These are phyloP conservation scores for Colletotrichum simmondsii DNA, from an alignment of 2,329 filamentous ascomycete genomes.

Conservation along the genomic window DNA sequence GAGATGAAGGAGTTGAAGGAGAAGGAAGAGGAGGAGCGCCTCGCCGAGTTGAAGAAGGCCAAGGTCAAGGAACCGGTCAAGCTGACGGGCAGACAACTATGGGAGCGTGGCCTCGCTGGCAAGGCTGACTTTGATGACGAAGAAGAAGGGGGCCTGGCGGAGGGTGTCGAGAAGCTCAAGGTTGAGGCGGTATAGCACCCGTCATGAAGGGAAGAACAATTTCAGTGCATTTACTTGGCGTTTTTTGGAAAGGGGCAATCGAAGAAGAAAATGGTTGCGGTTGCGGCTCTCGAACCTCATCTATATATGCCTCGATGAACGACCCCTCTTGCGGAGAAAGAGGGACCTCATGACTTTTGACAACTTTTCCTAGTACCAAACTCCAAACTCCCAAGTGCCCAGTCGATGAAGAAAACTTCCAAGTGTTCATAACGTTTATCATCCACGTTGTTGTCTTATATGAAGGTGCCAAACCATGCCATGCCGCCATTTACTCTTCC, in stretches of 20 bases:
- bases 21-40: constrained; percentile 78
- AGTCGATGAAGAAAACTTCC: not conserved
- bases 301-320: constrained; percentile 3
- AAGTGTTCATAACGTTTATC: not conserved
- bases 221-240: constrained; percentile 19
- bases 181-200: constrained; percentile 60
- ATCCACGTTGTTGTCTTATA: not conserved
- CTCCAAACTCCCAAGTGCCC: constrained; percentile 22
- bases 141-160: constrained; percentile 69
- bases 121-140: constrained; percentile 75
- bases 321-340: not conserved
- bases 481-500: constrained; percentile 48
- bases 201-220: not conserved
- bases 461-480: not conserved
- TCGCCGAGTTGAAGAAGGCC: constrained; percentile 85
- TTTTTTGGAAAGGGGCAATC: constrained; percentile 16
- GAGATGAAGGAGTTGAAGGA: constrained; percentile 83
- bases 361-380: not conserved
- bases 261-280: constrained; percentile 2
- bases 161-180: constrained; percentile 77
- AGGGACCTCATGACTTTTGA: constrained; percentile 5
- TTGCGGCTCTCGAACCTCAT: constrained; percentile 8
- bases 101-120: constrained; percentile 78
- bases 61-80: constrained; percentile 79
- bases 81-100: constrained; percentile 80